Percentiles rank a stretch among this genome's conserved stretches.
These are phyloP conservation scores for Lepiota venenata DNA, from an alignment of 768 basidiomycete species.

Conservation along the genomic window DNA sequence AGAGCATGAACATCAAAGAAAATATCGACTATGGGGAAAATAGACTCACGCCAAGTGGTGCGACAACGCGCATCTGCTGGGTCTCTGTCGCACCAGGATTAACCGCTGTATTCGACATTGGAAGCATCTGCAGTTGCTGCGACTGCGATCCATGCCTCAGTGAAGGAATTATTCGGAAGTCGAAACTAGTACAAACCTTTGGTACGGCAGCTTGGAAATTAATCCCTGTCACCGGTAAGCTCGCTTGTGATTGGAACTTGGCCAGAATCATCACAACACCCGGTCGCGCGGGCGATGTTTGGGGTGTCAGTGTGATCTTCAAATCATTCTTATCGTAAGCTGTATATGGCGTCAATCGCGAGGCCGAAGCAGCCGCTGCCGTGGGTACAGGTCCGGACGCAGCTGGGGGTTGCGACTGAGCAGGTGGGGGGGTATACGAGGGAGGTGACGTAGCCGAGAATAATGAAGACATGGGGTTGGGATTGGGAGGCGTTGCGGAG, in stretches of 20 bases:
- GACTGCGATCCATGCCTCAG: conserved; percentile 47
- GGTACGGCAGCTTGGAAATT: conserved; percentile 98
- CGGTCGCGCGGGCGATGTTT: conserved; percentile 75
- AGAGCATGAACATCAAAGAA: conserved; percentile 9
- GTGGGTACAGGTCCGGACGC: conserved; percentile 31
- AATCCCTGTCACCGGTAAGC: conserved; percentile 51
- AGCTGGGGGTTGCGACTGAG: conserved; percentile 7
- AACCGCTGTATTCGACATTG: conserved; percentile 88
- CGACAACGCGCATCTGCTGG: conserved; percentile 91
- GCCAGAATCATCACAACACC: conserved; percentile 90
- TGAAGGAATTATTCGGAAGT: background rate
- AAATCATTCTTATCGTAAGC: conserved; percentile 93
- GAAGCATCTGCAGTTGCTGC: conserved; percentile 96
- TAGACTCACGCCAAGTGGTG: conserved; percentile 76
- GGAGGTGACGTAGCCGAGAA: conserved; percentile 15
- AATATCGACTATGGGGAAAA: background rate
- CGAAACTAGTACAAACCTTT: conserved; percentile 49
- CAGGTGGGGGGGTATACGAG: conserved; percentile 13
- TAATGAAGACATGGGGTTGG: conserved; percentile 17
- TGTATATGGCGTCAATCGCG: conserved; percentile 67
- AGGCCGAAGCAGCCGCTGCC: conserved; percentile 38
- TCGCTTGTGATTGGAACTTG: conserved; percentile 71
- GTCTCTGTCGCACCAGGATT: conserved; percentile 80
- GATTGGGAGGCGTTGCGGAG: background rate
- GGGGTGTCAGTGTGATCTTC: conserved; percentile 86